These are phyloP conservation scores for Casuarina glauca DNA, from an alignment of 306 rosid genomes.

Conservation along the genomic window DNA sequence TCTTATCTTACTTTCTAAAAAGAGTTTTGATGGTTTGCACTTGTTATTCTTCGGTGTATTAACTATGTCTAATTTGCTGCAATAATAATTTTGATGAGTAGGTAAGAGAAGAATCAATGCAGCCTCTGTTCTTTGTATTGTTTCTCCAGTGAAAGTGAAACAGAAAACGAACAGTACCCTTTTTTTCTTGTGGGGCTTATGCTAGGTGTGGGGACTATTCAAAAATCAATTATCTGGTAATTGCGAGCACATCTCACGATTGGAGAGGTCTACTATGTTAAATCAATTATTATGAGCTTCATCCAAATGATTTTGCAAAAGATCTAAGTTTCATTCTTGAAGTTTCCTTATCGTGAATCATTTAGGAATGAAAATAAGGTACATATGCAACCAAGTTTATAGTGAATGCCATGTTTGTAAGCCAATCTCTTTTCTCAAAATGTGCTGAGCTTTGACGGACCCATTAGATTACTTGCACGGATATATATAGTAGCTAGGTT, in stretches of 20 bases:
- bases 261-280: neutral
- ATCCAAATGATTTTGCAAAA: neutral
- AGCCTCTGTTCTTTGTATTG: neutral
- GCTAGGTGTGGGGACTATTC: neutral
- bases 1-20: neutral
- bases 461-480: neutral
- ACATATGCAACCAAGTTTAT: neutral
- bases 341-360: neutral
- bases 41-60: neutral
- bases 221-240: neutral
- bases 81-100: neutral
- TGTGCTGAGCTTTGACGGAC: neutral
- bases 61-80: neutral
- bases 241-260: constrained; percentile 3
- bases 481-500: neutral
- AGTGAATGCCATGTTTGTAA: neutral
- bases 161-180: neutral
- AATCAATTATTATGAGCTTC: neutral
- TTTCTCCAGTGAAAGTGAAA: neutral
- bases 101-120: neutral
- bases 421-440: neutral
- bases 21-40: neutral
- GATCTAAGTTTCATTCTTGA: neutral
- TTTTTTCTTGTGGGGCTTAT: neutral
- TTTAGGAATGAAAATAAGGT: neutral